Base-by-base conservation (phyloP, 1,284 basidiomycete genomes). In the Cutaneotrichosporon sp. region DNA sequence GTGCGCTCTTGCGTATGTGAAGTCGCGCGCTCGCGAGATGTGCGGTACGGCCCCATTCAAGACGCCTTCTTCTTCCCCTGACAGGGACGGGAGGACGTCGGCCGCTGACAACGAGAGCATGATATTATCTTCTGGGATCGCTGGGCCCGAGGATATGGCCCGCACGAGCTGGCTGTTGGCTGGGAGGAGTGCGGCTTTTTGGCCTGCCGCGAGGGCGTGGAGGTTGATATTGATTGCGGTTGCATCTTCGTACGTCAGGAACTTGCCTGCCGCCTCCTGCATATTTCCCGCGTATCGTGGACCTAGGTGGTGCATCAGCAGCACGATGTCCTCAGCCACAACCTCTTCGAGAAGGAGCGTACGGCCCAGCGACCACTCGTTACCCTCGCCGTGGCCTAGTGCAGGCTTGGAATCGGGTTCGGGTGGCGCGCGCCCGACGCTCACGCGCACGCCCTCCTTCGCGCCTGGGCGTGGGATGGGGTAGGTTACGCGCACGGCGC, bases 181-280 rank as follows among this genome's bases (percentile, higher is more conserved):
- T 0, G 75, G 72, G 9, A 74, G 64, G 16, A 75, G 64, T 0
- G 76, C 68, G 51, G 76, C 66, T 32, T 69, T 67, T 59, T 76
- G 74, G 47, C 75, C 66, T 53, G 72, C 70, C 36, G 77, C 77
- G 31, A 80, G 55, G 26, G 71, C 56, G 55, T 73, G 73, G 11
- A 81, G 70, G 60, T 80, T 76, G 40, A 81, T 74, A 64, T 81
- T 80, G 64, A 81, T 78, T 0, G 79, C 73, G 1, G 79, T 80
- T 0, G 79, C 77, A 11, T 75, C 77, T 58, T 81, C 76, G 64
- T 81, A 81, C 1, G 80, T 80, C 55, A 81, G 68, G 68, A 81
- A 81, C 61, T 74, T 76, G 22, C 77, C 77, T 11, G 78, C 65
- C 8, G 78, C 69, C 56, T 80, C 80, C 60, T 81, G 79, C 49